Percentiles rank a stretch among this genome's conserved stretches.
These are phyloP conservation scores for Clitopilus passeckerianus DNA, from an alignment of 768 basidiomycete species.

Conservation along the genomic window DNA sequence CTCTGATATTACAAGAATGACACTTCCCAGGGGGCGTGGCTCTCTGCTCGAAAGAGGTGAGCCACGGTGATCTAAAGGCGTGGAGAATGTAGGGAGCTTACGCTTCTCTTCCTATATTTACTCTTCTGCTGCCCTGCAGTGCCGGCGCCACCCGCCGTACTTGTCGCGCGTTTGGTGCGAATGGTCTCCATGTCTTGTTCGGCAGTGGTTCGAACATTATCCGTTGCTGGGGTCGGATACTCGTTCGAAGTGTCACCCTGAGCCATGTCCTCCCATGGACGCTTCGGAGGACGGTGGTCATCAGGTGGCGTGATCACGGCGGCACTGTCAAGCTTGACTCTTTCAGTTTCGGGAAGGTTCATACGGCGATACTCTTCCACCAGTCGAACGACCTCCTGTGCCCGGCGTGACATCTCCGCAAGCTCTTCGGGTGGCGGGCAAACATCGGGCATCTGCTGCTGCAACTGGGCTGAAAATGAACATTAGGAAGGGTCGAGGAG, in stretches of 20 bases:
- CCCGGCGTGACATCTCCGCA: constrained; percentile 65
- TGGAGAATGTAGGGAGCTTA: constrained; percentile 33
- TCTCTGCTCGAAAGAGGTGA: constrained; percentile 46
- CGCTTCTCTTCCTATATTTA: constrained; percentile 84
- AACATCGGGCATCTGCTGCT: constrained; percentile 37
- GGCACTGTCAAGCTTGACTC: constrained; percentile 22
- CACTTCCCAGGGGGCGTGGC: constrained; percentile 85
- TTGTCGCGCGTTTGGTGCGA: constrained; percentile 74
- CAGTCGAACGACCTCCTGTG: constrained; percentile 61
- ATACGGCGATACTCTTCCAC: constrained; percentile 55
- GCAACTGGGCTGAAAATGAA: constrained; percentile 31
- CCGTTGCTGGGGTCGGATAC: constrained; percentile 20
- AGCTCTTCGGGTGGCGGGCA: constrained; percentile 56
- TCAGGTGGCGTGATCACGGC: constrained; percentile 31
- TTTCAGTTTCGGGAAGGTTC: constrained; percentile 30
- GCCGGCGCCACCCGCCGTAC: constrained; percentile 49
- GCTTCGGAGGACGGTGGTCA: constrained; percentile 62
- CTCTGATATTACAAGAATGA: constrained; percentile 82
- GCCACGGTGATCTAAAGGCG: constrained; percentile 11
- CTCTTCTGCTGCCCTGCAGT: constrained; percentile 57
- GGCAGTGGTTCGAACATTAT: constrained; percentile 54
- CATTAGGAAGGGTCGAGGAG: constrained; percentile 4
- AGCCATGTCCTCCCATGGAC: constrained; percentile 76
- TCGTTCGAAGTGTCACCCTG: constrained; percentile 19
- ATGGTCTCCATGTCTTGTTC: constrained; percentile 87